A percentile compares a stretch with the other conserved stretches of the same genome.
Conservation (phyloP, 1,284 basidiomycete genomes). For the Megacollybia platyphylla region DNA sequence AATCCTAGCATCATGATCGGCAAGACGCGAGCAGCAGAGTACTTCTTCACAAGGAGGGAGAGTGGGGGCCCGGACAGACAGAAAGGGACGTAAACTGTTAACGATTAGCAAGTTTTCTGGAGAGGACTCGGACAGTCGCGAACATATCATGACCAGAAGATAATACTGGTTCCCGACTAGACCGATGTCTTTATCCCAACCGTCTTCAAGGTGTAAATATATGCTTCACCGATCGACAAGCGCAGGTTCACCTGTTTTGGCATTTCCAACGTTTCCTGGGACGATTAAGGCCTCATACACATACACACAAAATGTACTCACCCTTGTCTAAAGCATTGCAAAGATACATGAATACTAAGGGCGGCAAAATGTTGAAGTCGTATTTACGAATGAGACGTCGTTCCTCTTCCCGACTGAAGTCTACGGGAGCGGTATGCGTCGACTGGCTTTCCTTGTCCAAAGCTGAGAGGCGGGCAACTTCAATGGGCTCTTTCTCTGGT, state of each 20-base stretch:
- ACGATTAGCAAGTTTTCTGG: neutral
- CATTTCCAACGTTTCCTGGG: constrained; percentile 43
- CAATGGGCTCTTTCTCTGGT: neutral
- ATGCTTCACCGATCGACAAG: constrained; percentile 1
- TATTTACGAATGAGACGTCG: constrained; percentile 21
- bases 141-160: constrained; percentile 34
- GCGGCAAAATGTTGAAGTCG: constrained; percentile 24
- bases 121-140: constrained; percentile 21
- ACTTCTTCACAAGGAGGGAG: constrained; percentile 31
- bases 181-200: neutral
- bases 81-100: neutral
- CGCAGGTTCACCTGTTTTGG: constrained; percentile 33
- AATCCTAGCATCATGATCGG: constrained; percentile 37
- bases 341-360: constrained; percentile 26
- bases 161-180: constrained; percentile 20
- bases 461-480: neutral
- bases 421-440: neutral
- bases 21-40: constrained; percentile 31
- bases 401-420: constrained; percentile 9
- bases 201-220: neutral
- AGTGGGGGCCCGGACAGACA: constrained; percentile 28
- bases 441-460: neutral
- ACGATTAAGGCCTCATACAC: constrained; percentile 36
- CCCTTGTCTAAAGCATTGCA: neutral
- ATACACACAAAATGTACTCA: constrained; percentile 8